A percentile compares a stretch with the other conserved stretches of the same genome.
Conservation (phyloP, 352 stramenopile species). For the Pythium scleroteichum region DNA sequence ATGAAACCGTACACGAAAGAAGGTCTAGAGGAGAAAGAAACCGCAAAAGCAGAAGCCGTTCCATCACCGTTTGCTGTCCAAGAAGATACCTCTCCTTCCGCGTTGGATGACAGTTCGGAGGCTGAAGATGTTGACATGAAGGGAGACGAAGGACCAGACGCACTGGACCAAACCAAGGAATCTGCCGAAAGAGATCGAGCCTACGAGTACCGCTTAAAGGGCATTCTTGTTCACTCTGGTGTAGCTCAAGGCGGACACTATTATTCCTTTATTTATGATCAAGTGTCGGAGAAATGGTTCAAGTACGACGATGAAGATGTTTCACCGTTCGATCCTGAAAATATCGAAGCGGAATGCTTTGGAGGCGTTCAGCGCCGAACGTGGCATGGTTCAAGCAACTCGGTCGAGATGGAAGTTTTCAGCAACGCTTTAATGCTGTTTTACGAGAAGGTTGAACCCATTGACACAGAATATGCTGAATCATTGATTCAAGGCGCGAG, state of each 20-base stretch:
- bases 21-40: constrained; percentile 93
- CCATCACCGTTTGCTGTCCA: neutral
- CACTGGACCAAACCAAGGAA: constrained; percentile 21
- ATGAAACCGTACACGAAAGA: constrained; percentile 98
- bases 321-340: constrained; percentile 94
- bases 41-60: constrained; percentile 17
- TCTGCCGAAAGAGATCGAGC: constrained; percentile 74
- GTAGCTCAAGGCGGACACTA: constrained; percentile 99
- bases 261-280: constrained; percentile 94
- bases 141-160: constrained; percentile 4
- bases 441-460: constrained; percentile 96
- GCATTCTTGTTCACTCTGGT: constrained; percentile 97
- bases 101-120: neutral
- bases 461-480: constrained; percentile 37
- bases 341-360: constrained; percentile 98
- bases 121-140: constrained; percentile 22
- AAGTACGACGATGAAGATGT: constrained; percentile 99
- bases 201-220: constrained; percentile 97
- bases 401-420: constrained; percentile 98
- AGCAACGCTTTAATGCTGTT: constrained; percentile 99
- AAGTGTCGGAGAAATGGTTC: constrained; percentile 95
- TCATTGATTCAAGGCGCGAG: constrained; percentile 29
- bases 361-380: constrained; percentile 93
- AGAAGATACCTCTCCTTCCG: neutral
- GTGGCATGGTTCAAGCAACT: constrained; percentile 95